Evolutionary conservation across 176 grass and related monocot species (phyloP).

Genomic region (Triticum timopheevii): DNA sequence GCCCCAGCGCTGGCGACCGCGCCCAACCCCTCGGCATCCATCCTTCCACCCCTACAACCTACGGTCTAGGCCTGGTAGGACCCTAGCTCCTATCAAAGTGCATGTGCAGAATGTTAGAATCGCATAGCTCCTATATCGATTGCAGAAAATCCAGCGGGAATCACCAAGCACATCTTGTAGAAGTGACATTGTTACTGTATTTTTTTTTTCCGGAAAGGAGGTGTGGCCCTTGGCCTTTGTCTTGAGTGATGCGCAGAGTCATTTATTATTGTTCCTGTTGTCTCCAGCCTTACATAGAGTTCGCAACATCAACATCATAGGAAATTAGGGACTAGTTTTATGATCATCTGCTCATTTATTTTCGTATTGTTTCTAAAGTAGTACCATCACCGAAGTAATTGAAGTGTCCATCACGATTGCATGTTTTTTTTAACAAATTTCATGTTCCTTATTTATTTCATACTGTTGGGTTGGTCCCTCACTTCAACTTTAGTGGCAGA

Average conservation of each 20-base stretch:
- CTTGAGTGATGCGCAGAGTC: too few relatives aligned
- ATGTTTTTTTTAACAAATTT: too few relatives aligned
- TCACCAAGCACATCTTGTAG: not conserved
- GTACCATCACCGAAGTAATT: not conserved
- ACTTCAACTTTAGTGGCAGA: not conserved
- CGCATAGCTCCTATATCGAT: not conserved
- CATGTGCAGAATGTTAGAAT: not conserved
- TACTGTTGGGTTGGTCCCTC: not conserved
- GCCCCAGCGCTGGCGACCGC: too few relatives aligned
- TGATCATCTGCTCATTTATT: not conserved
- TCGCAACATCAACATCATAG: too few relatives aligned
- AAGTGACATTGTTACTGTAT: not conserved
- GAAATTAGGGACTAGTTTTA: not conserved
- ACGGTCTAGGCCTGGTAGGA: too few relatives aligned
- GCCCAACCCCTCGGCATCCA: too few relatives aligned
- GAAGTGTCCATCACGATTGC: not conserved
- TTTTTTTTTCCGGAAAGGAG: too few relatives aligned
- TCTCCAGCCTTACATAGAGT: too few relatives aligned
- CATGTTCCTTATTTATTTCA: slow-evolving; percentile 1
- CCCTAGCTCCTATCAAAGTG: not conserved
- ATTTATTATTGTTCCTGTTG: too few relatives aligned
- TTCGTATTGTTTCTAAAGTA: not conserved
- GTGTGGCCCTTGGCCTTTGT: too few relatives aligned
- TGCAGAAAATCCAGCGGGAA: not conserved
- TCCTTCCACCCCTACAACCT: too few relatives aligned